These are phyloP conservation scores for Saccharomycopsis amapae DNA, from an alignment of 805 yeast genomes.

Conservation along the genomic window DNA sequence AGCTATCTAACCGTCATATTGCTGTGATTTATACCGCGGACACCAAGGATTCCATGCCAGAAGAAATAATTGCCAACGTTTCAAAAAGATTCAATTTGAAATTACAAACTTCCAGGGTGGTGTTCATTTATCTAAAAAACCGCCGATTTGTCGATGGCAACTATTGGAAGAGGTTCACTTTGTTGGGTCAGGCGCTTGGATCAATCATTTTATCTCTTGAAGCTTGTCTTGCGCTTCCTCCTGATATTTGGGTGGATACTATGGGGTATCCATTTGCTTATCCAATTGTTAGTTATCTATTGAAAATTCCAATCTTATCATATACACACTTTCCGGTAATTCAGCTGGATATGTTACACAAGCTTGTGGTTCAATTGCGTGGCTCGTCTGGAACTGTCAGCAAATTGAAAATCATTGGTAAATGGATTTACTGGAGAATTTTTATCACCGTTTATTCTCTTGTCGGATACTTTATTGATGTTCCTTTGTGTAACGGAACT, in stretches of 20 bases:
- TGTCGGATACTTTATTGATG: conserved; percentile 59
- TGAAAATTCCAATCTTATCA: conserved; percentile 70
- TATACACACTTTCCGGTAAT: conserved; percentile 95
- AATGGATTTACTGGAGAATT: conserved; percentile 62
- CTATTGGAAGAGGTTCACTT: conserved; percentile 73
- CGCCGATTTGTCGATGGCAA: conserved; percentile 59
- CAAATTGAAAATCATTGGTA: conserved; percentile 29
- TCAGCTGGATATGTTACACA: conserved; percentile 77
- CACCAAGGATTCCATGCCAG: conserved; percentile 37
- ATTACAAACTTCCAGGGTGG: conserved; percentile 45
- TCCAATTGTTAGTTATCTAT: conserved; percentile 48
- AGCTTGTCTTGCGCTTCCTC: conserved; percentile 60
- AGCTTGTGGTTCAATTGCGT: conserved; percentile 33
- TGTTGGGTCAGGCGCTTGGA: conserved; percentile 84
- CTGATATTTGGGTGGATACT: conserved; percentile 92
- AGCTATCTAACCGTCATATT: conserved; percentile 40
- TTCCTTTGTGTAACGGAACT: conserved; percentile 73
- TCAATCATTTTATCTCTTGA: conserved; percentile 60
- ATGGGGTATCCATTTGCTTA: conserved; percentile 90
- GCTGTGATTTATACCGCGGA: conserved; percentile 73
- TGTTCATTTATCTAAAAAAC: conserved; percentile 51
- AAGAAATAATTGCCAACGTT: conserved; percentile 46
- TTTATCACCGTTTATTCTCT: conserved; percentile 58
- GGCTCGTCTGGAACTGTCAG: conserved; percentile 21
- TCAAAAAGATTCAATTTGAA: conserved; percentile 48